A percentile compares a stretch with the other conserved stretches of the same genome.
Evolutionary conservation across 2,329 filamentous ascomycete genomes (phyloP).

Genomic region (Nemania serpens): DNA sequence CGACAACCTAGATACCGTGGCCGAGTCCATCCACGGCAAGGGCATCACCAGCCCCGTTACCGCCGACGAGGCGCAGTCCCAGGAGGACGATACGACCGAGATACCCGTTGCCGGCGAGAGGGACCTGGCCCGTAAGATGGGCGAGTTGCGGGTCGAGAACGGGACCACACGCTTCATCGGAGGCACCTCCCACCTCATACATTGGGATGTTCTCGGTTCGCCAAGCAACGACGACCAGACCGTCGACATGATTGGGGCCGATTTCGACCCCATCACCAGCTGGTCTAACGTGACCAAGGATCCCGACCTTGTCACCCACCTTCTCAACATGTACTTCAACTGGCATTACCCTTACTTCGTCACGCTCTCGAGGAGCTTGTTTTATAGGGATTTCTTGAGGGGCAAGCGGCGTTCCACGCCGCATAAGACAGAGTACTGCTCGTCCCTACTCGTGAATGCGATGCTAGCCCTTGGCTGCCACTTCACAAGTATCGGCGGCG

Average conservation of each 20-base stretch:
- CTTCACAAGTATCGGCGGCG: slow-evolving; percentile 78
- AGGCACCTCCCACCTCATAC: slow-evolving; percentile 91
- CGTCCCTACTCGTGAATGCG: slow-evolving; percentile 85
- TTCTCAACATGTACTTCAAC: slow-evolving; percentile 97
- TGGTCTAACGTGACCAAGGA: slow-evolving; percentile 90
- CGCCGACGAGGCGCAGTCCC: slow-evolving; percentile 49
- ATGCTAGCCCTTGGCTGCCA: slow-evolving; percentile 94
- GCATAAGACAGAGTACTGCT: slow-evolving; percentile 76
- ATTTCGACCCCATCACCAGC: slow-evolving; percentile 74
- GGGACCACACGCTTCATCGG: slow-evolving; percentile 90
- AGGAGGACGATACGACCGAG: slow-evolving; percentile 48
- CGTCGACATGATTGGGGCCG: slow-evolving; percentile 53
- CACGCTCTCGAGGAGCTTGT: slow-evolving; percentile 82
- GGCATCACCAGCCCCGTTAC: slow-evolving; percentile 42
- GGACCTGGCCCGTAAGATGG: slow-evolving; percentile 90
- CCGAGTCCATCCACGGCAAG: slow-evolving; percentile 57
- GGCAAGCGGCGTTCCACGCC: slow-evolving; percentile 63
- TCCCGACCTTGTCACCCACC: slow-evolving; percentile 76
- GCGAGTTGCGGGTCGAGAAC: slow-evolving; percentile 83
- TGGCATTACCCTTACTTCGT: slow-evolving; percentile 99
- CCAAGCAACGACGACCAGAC: slow-evolving; percentile 48
- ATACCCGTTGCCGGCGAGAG: slow-evolving; percentile 65
- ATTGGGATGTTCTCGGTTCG: slow-evolving; percentile 62
- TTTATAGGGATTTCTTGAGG: slow-evolving; percentile 81
- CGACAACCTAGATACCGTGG: slow-evolving; percentile 66